phyloP scores from a whole-genome alignment of 148 eudicot species.

The Talinum fruticosum region DNA sequence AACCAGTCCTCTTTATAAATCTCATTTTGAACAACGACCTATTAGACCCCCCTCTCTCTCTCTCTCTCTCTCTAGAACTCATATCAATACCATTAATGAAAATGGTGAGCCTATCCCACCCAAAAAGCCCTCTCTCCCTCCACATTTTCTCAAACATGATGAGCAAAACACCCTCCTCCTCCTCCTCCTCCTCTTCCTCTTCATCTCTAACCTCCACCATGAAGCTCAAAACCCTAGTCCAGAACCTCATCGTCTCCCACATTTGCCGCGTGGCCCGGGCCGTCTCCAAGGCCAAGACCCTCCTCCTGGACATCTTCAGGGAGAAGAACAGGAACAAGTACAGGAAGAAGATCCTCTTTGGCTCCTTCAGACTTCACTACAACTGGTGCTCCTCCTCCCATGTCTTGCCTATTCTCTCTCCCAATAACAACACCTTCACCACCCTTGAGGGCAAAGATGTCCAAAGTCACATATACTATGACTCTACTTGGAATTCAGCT shows the following conservation, averaged over 20 bases:
- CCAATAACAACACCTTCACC: not conserved
- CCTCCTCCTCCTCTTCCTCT: conserved; percentile 17
- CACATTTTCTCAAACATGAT: conserved; percentile 42
- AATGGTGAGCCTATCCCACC: conserved; percentile 50
- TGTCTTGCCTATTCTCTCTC: conserved; percentile 57
- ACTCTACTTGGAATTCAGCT: conserved; percentile 67
- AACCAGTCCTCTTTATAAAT: conserved; percentile 45
- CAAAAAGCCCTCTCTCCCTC: conserved; percentile 37
- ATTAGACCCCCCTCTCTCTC: not conserved
- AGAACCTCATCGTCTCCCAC: conserved; percentile 61
- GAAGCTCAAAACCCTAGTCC: conserved; percentile 65
- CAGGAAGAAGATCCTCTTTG: conserved; percentile 60
- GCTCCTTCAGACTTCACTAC: conserved; percentile 79
- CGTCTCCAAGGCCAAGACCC: conserved; percentile 63
- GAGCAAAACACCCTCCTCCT: conserved; percentile 29
- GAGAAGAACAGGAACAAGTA: conserved; percentile 48
- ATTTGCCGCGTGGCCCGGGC: conserved; percentile 51
- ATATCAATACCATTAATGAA: not conserved
- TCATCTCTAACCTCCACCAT: conserved; percentile 42
- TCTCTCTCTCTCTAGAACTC: not conserved
- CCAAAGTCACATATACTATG: conserved; percentile 39
- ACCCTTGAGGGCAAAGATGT: not conserved
- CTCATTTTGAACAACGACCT: conserved; percentile 27
- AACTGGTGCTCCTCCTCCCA: conserved; percentile 85
- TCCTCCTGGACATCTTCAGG: conserved; percentile 44